Evolutionary conservation across 1,284 basidiomycete genomes (phyloP).

Genomic region (Chondrostereum purpureum): DNA sequence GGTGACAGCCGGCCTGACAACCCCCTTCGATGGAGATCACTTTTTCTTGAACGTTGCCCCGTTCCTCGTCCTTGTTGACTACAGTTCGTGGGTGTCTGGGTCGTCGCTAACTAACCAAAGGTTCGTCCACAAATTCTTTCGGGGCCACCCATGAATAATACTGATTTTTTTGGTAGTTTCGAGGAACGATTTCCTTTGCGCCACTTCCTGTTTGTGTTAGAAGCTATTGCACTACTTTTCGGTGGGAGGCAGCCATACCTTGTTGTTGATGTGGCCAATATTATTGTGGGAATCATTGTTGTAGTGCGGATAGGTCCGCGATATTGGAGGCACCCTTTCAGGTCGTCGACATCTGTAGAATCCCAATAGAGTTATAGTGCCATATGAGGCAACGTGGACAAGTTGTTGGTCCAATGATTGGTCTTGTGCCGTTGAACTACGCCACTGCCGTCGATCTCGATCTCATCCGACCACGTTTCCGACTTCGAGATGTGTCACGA

Average conservation of each 20-base stretch:
- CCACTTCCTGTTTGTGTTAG: slow-evolving; percentile 45
- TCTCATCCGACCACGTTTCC: too few relatives aligned
- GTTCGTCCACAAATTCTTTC: slow-evolving; percentile 21
- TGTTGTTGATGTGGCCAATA: slow-evolving; percentile 47
- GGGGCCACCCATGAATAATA: slow-evolving; percentile 7
- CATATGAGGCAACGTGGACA: too few relatives aligned
- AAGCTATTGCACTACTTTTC: slow-evolving; percentile 44
- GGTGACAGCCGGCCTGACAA: slow-evolving; percentile 63
- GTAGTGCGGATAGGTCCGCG: slow-evolving; percentile 34
- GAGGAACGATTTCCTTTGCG: slow-evolving; percentile 32
- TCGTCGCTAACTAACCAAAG: slow-evolving; percentile 29
- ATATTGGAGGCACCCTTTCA: slow-evolving; percentile 34
- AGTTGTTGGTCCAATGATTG: too few relatives aligned
- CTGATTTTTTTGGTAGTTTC: slow-evolving; percentile 24
- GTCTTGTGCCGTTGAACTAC: too few relatives aligned
- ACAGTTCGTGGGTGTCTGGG: slow-evolving; percentile 42
- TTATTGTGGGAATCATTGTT: slow-evolving; percentile 33
- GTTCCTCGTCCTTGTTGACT: slow-evolving; percentile 61
- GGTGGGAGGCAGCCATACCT: slow-evolving; percentile 57
- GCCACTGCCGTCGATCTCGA: too few relatives aligned
- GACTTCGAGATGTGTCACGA: too few relatives aligned
- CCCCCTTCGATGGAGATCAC: slow-evolving; percentile 75
- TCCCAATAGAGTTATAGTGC: too few relatives aligned
- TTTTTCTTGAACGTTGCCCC: slow-evolving; percentile 62
- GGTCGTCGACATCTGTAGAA: slow-evolving; percentile 10